Base-by-base conservation (phyloP, 2,329 filamentous ascomycete genomes). In the Microsporum canis region DNA sequence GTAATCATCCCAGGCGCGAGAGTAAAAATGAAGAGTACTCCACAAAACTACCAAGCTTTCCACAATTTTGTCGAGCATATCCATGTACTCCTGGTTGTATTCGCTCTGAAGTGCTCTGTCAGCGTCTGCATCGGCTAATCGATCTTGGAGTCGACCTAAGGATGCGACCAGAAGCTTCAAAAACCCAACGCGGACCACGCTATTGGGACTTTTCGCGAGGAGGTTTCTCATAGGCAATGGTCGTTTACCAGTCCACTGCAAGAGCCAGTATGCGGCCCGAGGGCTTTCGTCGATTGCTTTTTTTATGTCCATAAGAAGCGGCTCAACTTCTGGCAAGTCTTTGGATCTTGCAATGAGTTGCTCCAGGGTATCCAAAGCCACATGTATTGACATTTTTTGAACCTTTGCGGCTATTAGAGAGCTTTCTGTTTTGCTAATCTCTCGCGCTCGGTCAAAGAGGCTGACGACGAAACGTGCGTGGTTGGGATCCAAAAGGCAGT, bases 401-500 rank as follows among this genome's bases (percentile, higher is more conserved):
- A 80, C 65, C 5, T 65, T 68, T 59, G 77, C 75, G 14, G 80
- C 72, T 12, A 75, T 69, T 1, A 79, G 80, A 68, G 82, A 84
- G n/a, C 73, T 71, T 12, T 55, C 59, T 0, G 76, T 75, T 6
- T 72, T 70, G 57, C 78, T 79, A 38, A 82, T 67, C 23, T 76
- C 73, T 56, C 78, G 82, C 57, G 85, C 75, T 43, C 82, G 80
- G 5, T 76, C 73, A 34, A 94, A 79, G 41, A 89, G 77, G 60
- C 79, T 78, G 39, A 80, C 77, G 14, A 91, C 80, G 65, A 95
- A 89, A 1, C 76, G 74, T 1, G 84, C 78, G 68, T 95, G 88
- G 36, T 80, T 79, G 1, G 83, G 82, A 67, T 95, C 91, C 67
- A 88, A 88, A 29, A 95, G 79, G 70, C 88, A 91, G 68, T 95